These are phyloP conservation scores for Naematelia encephala DNA, from an alignment of 768 basidiomycete genomes.

Conservation along the genomic window DNA sequence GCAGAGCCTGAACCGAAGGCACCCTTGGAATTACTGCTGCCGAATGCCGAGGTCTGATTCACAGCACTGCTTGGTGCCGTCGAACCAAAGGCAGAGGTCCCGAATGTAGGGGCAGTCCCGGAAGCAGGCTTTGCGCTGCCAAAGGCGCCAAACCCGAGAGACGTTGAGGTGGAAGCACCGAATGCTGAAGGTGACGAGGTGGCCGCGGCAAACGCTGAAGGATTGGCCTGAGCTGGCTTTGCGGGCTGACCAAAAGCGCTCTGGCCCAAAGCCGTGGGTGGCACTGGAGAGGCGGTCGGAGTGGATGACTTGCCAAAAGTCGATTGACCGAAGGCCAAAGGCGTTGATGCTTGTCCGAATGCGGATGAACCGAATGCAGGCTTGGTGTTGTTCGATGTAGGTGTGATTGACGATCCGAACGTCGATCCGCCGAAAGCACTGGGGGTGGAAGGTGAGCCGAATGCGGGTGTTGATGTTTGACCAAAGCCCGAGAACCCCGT, in stretches of 20 bases:
- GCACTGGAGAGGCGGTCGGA: constrained; percentile 20
- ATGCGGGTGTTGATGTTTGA: constrained; percentile 19
- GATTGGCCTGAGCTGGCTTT: neutral
- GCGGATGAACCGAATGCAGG: constrained; percentile 47
- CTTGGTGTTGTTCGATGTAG: constrained; percentile 15
- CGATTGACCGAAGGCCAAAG: constrained; percentile 34
- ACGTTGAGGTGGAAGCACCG: constrained; percentile 7
- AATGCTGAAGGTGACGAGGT: constrained; percentile 9
- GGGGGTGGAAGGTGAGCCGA: constrained; percentile 19
- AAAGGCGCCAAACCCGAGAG: constrained; percentile 27
- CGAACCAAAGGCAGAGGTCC: constrained; percentile 8
- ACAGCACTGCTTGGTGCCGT: constrained; percentile 1
- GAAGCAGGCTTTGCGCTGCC: constrained; percentile 13
- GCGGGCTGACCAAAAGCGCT: constrained; percentile 33
- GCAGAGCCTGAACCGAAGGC: constrained; percentile 5
- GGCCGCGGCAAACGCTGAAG: constrained; percentile 10
- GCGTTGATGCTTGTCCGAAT: constrained; percentile 46
- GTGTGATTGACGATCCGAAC: constrained; percentile 10
- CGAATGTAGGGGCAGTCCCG: constrained; percentile 7
- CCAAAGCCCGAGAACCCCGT: constrained; percentile 35
- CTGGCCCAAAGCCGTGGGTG: constrained; percentile 35
- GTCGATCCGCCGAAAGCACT: neutral
- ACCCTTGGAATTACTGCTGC: neutral
- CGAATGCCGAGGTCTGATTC: constrained; percentile 1
- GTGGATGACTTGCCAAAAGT: constrained; percentile 51